phyloP scores from a whole-genome alignment of 2,329 filamentous ascomycete genomes.

The Beauveria caledonica region DNA sequence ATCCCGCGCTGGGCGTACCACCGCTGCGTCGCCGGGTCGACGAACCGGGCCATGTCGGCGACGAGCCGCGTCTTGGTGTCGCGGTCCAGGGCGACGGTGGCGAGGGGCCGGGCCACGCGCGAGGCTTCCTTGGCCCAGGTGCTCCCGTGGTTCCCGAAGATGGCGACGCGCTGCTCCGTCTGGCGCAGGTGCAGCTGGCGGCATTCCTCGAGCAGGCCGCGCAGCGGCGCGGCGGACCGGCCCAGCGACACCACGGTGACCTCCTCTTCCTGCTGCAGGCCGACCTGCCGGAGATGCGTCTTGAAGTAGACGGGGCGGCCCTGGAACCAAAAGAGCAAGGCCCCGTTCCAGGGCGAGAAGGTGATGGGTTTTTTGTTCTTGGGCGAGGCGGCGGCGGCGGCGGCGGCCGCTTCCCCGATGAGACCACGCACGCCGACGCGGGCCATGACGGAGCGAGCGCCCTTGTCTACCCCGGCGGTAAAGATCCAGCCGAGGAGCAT shows the following conservation, averaged over 20 bases:
- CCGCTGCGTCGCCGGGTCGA: neutral
- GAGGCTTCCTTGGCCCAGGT: neutral
- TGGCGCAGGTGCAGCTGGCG: neutral
- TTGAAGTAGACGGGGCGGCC: neutral
- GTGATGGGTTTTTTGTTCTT: neutral
- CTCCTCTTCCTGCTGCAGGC: neutral
- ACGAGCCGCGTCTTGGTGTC: neutral
- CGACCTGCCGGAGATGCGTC: neutral
- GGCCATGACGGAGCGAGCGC: neutral
- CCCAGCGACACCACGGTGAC: neutral
- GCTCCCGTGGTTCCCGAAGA: neutral
- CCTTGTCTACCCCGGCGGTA: neutral
- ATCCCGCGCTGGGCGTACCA: constrained; percentile 17
- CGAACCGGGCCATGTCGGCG: neutral
- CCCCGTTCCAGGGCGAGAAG: neutral
- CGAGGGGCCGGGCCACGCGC: neutral
- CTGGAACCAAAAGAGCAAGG: neutral
- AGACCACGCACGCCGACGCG: neutral
- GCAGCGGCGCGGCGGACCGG: neutral
- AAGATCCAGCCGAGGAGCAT: neutral
- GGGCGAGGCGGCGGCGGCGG: neutral
- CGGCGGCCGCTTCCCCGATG: neutral
- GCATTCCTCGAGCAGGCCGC: neutral
- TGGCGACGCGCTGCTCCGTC: neutral
- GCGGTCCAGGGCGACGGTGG: neutral